Conservation (phyloP, 495 filamentous ascomycete genomes). For the Stereocaulon alpinum region DNA sequence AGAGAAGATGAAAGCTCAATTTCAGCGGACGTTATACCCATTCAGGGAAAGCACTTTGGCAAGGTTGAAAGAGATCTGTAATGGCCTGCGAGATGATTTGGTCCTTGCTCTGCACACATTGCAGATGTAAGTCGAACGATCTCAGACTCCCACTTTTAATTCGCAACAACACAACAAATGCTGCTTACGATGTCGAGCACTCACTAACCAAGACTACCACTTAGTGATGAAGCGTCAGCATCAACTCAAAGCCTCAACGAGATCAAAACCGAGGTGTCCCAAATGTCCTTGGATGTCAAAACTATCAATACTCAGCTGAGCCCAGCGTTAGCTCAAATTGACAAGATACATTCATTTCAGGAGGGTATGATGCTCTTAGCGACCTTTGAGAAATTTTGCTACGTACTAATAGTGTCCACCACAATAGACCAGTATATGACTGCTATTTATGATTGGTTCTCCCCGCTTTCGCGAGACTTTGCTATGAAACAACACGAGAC, state of each 20-base stretch:
- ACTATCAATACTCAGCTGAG: background rate
- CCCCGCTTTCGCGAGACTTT: constrained; percentile 8
- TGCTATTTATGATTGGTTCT: constrained; percentile 3
- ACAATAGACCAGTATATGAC: background rate
- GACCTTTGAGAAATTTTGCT: background rate
- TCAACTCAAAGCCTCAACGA: background rate
- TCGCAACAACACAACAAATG: no score
- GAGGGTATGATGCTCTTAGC: background rate
- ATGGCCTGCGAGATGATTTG: constrained; percentile 12
- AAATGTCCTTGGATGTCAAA: background rate
- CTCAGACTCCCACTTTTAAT: background rate
- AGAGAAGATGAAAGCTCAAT: background rate
- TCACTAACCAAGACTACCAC: background rate
- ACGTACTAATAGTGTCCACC: background rate
- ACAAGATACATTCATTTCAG: background rate
- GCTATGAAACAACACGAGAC: constrained; percentile 5
- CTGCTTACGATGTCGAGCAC: background rate
- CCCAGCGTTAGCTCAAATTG: background rate
- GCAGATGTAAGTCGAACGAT: constrained; percentile 4
- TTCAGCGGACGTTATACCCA: constrained; percentile 8
- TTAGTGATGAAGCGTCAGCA: background rate
- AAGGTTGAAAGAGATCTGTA: constrained; percentile 11
- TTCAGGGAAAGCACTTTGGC: constrained; percentile 18
- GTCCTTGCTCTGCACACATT: constrained; percentile 10
- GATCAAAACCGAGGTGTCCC: background rate